Evolutionary conservation across 768 basidiomycete genomes (phyloP).

Genomic region (Leccinum longicurvipes): DNA sequence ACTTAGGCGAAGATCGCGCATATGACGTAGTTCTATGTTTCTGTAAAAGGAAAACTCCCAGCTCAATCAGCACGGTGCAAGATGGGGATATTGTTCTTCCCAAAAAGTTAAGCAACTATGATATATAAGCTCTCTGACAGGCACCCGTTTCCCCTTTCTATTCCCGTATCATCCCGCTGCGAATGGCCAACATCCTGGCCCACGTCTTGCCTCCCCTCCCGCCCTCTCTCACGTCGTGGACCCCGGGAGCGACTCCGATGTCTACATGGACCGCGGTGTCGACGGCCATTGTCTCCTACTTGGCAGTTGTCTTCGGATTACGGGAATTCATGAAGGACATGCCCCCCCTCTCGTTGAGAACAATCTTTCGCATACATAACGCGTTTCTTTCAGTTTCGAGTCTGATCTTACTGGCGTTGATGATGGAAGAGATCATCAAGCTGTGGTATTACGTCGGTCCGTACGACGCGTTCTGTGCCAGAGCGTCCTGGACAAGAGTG

Average conservation of each 20-base stretch:
- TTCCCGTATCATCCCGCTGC: background rate
- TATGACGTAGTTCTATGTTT: too few relatives aligned
- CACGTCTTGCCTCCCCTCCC: conserved; percentile 39
- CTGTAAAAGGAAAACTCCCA: too few relatives aligned
- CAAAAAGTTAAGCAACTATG: too few relatives aligned
- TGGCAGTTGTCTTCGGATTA: conserved; percentile 79
- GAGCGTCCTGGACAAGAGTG: conserved; percentile 80
- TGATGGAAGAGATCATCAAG: conserved; percentile 83
- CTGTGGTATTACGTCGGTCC: conserved; percentile 67
- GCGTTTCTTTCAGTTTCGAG: conserved; percentile 81
- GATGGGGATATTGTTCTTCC: too few relatives aligned
- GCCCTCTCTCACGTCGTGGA: conserved; percentile 56
- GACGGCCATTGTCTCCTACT: conserved; percentile 69
- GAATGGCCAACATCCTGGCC: conserved; percentile 5
- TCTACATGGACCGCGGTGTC: conserved; percentile 70
- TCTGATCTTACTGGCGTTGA: conserved; percentile 68
- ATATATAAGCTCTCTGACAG: too few relatives aligned
- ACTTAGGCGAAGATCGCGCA: too few relatives aligned
- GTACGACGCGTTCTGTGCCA: conserved; percentile 72
- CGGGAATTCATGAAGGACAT: conserved; percentile 79
- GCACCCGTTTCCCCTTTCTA: background rate
- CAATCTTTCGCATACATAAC: conserved; percentile 84
- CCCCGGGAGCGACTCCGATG: conserved; percentile 73
- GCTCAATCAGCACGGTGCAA: too few relatives aligned
- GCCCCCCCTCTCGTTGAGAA: conserved; percentile 64